phyloP scores from a whole-genome alignment of 352 stramenopile species.

The Globisporangium radiosum region DNA sequence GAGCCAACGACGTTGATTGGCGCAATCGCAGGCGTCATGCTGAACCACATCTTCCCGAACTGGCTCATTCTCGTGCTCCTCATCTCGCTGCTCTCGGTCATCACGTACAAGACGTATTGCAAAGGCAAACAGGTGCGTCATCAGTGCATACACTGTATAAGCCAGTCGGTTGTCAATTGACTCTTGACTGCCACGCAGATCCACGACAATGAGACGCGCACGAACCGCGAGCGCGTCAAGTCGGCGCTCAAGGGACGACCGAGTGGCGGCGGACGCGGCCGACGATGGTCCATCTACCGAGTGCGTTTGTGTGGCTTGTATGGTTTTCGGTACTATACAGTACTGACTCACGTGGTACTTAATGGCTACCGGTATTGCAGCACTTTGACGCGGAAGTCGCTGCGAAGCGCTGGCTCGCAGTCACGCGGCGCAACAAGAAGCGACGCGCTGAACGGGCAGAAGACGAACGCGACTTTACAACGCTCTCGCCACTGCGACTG shows the following conservation, averaged over 20 bases:
- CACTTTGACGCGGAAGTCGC: constrained; percentile 61
- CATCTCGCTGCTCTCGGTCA: constrained; percentile 68
- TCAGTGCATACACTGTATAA: too few species aligned
- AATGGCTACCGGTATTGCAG: constrained; percentile 17
- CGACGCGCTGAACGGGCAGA: constrained; percentile 29
- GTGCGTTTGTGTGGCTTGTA: constrained; percentile 18
- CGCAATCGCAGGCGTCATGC: constrained; percentile 75
- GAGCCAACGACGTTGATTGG: constrained; percentile 89
- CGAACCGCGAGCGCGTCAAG: constrained; percentile 40
- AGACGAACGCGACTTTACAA: constrained; percentile 63
- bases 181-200: constrained; percentile 21
- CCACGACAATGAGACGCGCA: constrained; percentile 43
- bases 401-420: constrained; percentile 47
- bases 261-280: constrained; percentile 31
- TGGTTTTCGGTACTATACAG: neutral
- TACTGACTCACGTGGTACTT: neutral
- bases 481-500: constrained; percentile 33
- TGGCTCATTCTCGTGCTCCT: constrained; percentile 79
- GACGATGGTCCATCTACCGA: constrained; percentile 63
- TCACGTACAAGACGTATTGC: constrained; percentile 63
- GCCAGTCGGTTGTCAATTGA: neutral
- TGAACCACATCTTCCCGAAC: constrained; percentile 78
- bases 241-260: constrained; percentile 40
- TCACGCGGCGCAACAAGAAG: constrained; percentile 55
- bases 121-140: constrained; percentile 58